Evolutionary conservation across 495 filamentous ascomycete species (phyloP).

Genomic region (Astrocystis sublimbata): DNA sequence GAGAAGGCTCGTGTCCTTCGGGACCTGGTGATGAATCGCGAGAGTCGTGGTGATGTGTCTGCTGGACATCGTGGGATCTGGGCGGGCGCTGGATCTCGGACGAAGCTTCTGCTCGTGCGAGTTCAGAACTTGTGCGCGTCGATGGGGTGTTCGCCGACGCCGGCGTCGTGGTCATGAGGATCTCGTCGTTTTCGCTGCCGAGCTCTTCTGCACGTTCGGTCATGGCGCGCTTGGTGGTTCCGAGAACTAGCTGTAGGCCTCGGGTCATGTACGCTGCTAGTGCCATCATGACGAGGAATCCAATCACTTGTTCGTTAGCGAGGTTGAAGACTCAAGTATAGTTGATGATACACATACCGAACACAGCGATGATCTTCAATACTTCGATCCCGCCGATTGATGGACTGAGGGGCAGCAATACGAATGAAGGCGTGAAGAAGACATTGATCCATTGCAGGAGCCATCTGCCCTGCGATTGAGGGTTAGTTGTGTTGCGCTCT

Average conservation of each 20-base stretch:
- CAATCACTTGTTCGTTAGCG: slow-evolving; percentile 42
- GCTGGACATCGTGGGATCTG: slow-evolving; percentile 17
- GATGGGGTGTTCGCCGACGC: slow-evolving; percentile 4
- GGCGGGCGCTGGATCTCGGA: slow-evolving; percentile 19
- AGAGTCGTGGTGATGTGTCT: neutral
- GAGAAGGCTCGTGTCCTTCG: slow-evolving; percentile 2
- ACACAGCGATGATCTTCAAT: slow-evolving; percentile 55
- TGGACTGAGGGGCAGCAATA: slow-evolving; percentile 54
- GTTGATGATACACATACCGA: slow-evolving; percentile 41
- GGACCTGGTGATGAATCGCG: neutral
- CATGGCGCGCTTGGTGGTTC: slow-evolving; percentile 49
- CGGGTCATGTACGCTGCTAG: slow-evolving; percentile 52
- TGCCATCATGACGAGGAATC: slow-evolving; percentile 48
- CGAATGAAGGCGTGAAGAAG: slow-evolving; percentile 57
- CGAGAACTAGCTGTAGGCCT: slow-evolving; percentile 48
- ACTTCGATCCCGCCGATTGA: slow-evolving; percentile 53
- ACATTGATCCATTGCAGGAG: slow-evolving; percentile 57
- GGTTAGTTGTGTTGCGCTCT: neutral
- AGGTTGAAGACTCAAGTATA: neutral
- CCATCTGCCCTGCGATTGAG: slow-evolving; percentile 48
- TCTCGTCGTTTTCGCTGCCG: slow-evolving; percentile 40
- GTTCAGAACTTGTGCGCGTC: slow-evolving; percentile 5
- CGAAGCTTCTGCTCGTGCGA: neutral
- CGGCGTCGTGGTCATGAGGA: slow-evolving; percentile 34
- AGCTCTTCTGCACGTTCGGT: slow-evolving; percentile 53